These are phyloP conservation scores for Xylaria sp. DNA, from an alignment of 2,329 filamentous ascomycete genomes.

Conservation along the genomic window DNA sequence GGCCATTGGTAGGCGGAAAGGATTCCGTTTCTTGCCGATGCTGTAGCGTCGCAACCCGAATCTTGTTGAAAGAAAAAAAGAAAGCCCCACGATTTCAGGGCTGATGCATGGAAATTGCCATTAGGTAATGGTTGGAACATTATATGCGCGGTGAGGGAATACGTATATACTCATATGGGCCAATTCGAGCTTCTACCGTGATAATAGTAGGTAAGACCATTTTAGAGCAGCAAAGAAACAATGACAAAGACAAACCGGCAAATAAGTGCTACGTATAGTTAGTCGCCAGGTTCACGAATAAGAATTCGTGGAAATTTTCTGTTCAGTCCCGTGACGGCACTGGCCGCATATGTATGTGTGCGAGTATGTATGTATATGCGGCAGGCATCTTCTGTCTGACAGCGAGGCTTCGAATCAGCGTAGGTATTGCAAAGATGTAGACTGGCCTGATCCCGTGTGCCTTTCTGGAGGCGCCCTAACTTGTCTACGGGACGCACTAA, in stretches of 20 bases:
- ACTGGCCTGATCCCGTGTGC: neutral
- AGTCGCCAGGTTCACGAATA: neutral
- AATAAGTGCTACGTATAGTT: neutral
- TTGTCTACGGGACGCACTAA: neutral
- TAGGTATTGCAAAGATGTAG: neutral
- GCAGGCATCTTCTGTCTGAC: constrained; percentile 6
- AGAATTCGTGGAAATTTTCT: neutral
- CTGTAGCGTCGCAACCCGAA: neutral
- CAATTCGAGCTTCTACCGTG: neutral
- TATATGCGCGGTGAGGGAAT: neutral
- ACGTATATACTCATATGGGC: neutral
- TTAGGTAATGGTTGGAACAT: neutral
- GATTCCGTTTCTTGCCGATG: neutral
- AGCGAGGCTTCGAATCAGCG: constrained; percentile 7
- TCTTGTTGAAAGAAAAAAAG: neutral
- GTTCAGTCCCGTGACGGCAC: constrained; percentile 3
- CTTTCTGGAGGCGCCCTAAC: neutral
- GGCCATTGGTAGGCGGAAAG: constrained; percentile 8
- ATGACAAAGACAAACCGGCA: neutral
- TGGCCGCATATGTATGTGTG: constrained; percentile 15
- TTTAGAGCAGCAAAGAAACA: neutral
- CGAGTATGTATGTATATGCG: constrained; percentile 18
- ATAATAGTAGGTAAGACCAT: neutral
- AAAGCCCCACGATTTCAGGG: neutral
- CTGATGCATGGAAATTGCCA: neutral